Evolutionary conservation across 2,329 filamentous ascomycete species (phyloP), one percentile per base, ranked within the genome.

Genomic region (Colletotrichum limetticola): DNA sequence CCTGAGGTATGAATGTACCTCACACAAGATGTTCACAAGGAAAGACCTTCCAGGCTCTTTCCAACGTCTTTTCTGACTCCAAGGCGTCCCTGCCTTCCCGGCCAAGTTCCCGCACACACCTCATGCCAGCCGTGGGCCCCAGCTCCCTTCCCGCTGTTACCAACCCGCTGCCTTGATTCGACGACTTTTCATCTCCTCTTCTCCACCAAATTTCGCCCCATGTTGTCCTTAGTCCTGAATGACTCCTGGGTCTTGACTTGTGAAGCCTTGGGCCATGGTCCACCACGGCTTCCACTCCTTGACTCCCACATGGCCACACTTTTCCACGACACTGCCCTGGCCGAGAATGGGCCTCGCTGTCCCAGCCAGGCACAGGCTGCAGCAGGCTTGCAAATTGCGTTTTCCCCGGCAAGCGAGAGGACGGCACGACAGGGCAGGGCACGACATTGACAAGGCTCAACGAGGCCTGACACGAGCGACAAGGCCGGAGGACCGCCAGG

Each of bases 261-360:
- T 42, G 37, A 42, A 42, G 37, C 37, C 37, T 42, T 42, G 37
- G 37, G 37, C 6, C 37, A 42, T 42, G 37, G 37, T 42, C 37
- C 24, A 66, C 63, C 53, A 46, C 35, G 35, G 26, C 63, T 32
- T 58, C 69, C 28, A 53, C 28, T 37, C 32, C 28, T 65, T 52
- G 60, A 60, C 66, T 70, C 70, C 66, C 70, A 64, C 66, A 69
- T 42, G 22, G 26, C 55, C 60, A 63, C 69, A 60, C 52, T 72
- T 69, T 64, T 58, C 66, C 53, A 70, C 55, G 71, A 65, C 71
- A 73, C 71, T 61, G 66, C 71, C 71, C 66, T 70, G 71, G 24
- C 66, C 30, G 37, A 24, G 26, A 37, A 52, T 73, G 55, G 22
- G 19, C 56, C 16, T 55, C 57, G 8, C 22, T n/a, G 46, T 35